Conservation (phyloP, 495 filamentous ascomycete species). For the Lasiosphaeriaceae sp. region DNA sequence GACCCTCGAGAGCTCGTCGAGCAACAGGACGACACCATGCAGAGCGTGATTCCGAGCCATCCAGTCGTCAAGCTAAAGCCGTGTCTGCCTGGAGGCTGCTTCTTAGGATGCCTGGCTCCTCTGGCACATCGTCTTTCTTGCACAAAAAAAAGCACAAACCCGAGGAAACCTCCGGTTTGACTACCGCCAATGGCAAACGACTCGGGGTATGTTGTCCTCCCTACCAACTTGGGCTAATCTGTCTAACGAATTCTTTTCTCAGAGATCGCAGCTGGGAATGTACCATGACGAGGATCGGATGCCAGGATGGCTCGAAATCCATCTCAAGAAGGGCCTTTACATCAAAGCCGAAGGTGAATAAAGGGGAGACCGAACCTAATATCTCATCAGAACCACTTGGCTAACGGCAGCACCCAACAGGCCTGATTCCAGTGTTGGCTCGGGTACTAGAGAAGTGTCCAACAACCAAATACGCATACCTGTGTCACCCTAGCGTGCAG, state of each 20-base stretch:
- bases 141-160: constrained; percentile 6
- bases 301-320: constrained; percentile 69
- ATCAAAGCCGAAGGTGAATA: constrained; percentile 25
- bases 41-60: constrained; percentile 1
- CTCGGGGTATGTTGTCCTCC: constrained; percentile 15
- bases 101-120: constrained; percentile 21
- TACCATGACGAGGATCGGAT: constrained; percentile 85
- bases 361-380: constrained; percentile 55
- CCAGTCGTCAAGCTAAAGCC: constrained; percentile 19
- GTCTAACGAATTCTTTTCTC: background rate
- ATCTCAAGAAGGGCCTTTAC: constrained; percentile 42
- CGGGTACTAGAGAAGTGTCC: constrained; percentile 66
- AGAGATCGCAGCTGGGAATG: constrained; percentile 69
- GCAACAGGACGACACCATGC: constrained; percentile 14
- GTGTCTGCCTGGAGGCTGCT: constrained; percentile 24
- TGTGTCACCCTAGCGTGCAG: constrained; percentile 71
- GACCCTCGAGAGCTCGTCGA: constrained; percentile 16
- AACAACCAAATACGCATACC: constrained; percentile 62
- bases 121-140: constrained; percentile 4
- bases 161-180: background rate
- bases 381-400: constrained; percentile 54
- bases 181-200: constrained; percentile 19
- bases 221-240: background rate
- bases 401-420: constrained; percentile 33
- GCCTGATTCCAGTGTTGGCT: constrained; percentile 72